phyloP scores from a whole-genome alignment of 306 rosid genomes.

The Herpetospermum pedunculosum region DNA sequence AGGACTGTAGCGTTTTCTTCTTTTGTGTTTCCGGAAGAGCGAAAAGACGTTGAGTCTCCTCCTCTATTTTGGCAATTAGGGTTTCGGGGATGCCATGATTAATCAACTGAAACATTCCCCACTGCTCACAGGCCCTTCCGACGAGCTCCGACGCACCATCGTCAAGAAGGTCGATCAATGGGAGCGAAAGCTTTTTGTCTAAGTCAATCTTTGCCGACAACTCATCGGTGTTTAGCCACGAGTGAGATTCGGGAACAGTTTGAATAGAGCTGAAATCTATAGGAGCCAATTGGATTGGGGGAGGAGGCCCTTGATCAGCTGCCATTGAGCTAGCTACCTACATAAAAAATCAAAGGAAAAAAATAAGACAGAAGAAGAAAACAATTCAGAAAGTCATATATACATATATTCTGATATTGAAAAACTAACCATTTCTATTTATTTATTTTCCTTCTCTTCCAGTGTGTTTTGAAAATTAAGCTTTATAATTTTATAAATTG shows the following conservation, averaged over 20 bases:
- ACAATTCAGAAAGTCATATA: too few species aligned
- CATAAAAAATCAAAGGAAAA: too few species aligned
- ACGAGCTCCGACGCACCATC: slow-evolving; percentile 18
- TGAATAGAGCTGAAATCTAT: not conserved
- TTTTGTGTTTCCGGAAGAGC: slow-evolving; percentile 26
- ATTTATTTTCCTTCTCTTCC: too few species aligned
- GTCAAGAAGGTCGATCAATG: slow-evolving; percentile 23
- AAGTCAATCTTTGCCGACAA: not conserved
- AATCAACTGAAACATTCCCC: slow-evolving; percentile 36
- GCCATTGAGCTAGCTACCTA: not conserved
- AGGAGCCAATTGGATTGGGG: not conserved
- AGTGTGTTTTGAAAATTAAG: too few species aligned
- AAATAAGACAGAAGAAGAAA: too few species aligned
- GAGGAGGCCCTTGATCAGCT: not conserved
- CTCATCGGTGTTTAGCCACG: not conserved
- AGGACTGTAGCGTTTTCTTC: slow-evolving; percentile 18
- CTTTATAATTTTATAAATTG: too few species aligned
- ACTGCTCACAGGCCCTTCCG: slow-evolving; percentile 19
- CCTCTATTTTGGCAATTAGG: slow-evolving; percentile 13
- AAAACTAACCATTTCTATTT: too few species aligned
- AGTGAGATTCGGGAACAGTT: not conserved
- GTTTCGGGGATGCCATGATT: slow-evolving; percentile 27
- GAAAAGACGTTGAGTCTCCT: slow-evolving; percentile 14
- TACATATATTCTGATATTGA: too few species aligned
- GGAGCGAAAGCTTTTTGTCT: not conserved